phyloP scores from a whole-genome alignment of 257 asterid genomes.

The Rubia yunnanensis region DNA sequence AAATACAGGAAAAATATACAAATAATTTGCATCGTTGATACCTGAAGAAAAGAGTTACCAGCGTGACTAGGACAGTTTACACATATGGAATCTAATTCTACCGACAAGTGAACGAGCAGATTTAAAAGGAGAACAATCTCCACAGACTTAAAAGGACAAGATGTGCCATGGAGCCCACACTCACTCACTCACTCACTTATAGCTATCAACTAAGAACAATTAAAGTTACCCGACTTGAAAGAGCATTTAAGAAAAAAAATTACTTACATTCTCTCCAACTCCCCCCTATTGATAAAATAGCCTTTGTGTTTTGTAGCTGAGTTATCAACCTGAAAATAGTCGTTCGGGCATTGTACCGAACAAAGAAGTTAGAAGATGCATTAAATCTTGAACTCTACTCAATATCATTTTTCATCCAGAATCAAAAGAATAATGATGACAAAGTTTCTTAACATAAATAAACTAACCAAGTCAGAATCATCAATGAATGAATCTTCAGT shows the following conservation, averaged over 20 bases:
- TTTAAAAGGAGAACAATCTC: neutral
- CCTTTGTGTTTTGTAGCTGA: conserved; percentile 86
- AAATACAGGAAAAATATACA: neutral
- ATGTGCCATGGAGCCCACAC: neutral
- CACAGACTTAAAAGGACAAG: neutral
- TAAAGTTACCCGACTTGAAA: neutral
- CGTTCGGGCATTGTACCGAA: conserved; percentile 56
- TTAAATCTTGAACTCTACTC: neutral
- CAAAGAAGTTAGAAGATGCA: neutral
- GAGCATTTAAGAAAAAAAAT: neutral
- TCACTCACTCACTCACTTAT: too few species aligned
- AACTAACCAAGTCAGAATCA: conserved; percentile 83
- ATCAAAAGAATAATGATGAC: neutral
- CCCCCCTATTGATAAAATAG: conserved; percentile 84
- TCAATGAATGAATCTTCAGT: conserved; percentile 95
- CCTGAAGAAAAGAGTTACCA: neutral
- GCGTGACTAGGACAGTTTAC: neutral
- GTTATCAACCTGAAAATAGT: conserved; percentile 91
- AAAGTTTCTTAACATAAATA: neutral
- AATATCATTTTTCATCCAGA: neutral
- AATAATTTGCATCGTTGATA: too few species aligned
- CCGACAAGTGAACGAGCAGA: neutral
- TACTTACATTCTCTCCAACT: conserved; percentile 82
- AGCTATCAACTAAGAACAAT: neutral
- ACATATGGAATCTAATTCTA: neutral